Base-by-base conservation (phyloP, 768 basidiomycete species). In the Termitomyces sp. region DNA sequence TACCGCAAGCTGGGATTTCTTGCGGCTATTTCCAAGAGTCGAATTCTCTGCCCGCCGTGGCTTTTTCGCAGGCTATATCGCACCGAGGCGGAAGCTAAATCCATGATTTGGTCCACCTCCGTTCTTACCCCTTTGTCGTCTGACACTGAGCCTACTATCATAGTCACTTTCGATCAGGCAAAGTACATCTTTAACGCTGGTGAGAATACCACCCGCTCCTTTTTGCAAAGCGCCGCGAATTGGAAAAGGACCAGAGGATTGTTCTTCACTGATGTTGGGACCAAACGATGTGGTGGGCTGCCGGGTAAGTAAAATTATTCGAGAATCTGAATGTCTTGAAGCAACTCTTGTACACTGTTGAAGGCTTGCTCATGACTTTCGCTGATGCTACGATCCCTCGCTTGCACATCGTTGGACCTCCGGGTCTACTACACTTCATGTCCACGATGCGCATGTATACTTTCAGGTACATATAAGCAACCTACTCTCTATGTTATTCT, bases 121-220 rank as follows among this genome's bases (percentile, higher is more conserved):
- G 82, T 87, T 28, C 72, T 87, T 55, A 82, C 80, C 44, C 70
- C 81, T 0, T 65, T 77, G 18, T 81, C 87, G 4, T 83, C 84
- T 52, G 95, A 98, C 73, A 90, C 94, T 1, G 86, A 92, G 62
- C 87, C 94, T 0, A 81, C 87, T 9, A 72, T 97, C 26, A 72
- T 89, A 58, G 71, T 96, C 62, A 77, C 80, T 1, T 94, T 94
- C 68, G 87, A 90, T 62, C 76, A 80, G 54, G 86, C 82, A 13
- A 89, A 92, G 64, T 98, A 94, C 64, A 78, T 95, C 40, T 93
- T 98, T 79, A 94, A 94, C 70, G 84, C 79, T 20, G 87, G 91
- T 8, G 94, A 97, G 70, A 88, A 88, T 58, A 85, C 88, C 1
- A 86, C 84, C 44, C 76, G 95, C 36, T 74, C 88, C 0, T 89